Percentiles rank a stretch among this genome's conserved stretches.
phyloP scores from a whole-genome alignment of 345 rosid species.

The Lepidium sativum region DNA sequence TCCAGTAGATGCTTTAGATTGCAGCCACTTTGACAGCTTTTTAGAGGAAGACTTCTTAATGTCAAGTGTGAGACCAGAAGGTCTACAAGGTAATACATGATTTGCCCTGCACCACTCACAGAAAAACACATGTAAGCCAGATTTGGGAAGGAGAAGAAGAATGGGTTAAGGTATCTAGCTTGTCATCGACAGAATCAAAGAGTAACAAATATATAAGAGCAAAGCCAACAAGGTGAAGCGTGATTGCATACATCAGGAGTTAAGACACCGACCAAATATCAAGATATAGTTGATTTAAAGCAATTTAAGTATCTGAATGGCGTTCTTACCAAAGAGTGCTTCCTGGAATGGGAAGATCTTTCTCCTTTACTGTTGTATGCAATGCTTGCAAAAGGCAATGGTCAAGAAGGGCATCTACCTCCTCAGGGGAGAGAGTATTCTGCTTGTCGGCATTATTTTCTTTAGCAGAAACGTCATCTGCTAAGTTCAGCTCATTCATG shows the following conservation, averaged over 20 bases:
- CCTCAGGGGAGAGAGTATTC: constrained; percentile 40
- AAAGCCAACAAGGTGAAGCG: neutral
- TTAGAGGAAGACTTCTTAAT: constrained; percentile 89
- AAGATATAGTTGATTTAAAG: neutral
- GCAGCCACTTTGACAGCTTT: constrained; percentile 94
- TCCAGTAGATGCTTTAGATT: constrained; percentile 71
- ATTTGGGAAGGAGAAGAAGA: neutral
- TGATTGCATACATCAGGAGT: neutral
- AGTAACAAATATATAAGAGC: neutral
- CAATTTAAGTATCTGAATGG: neutral
- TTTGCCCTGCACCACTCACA: constrained; percentile 55
- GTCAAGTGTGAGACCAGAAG: constrained; percentile 70
- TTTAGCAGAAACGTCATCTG: constrained; percentile 28
- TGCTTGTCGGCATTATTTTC: constrained; percentile 42
- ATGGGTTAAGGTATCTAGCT: neutral
- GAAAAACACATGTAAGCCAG: constrained; percentile 4
- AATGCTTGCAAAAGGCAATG: constrained; percentile 92
- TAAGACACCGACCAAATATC: neutral
- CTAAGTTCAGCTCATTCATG: constrained; percentile 37
- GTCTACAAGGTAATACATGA: constrained; percentile 86
- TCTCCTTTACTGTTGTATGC: constrained; percentile 75
- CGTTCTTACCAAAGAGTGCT: constrained; percentile 76
- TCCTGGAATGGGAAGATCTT: constrained; percentile 93
- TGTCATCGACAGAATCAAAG: neutral
- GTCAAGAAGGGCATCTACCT: constrained; percentile 75